Percentiles rank a stretch among this genome's conserved stretches.
phyloP scores from a whole-genome alignment of 192 early-diverging fungal genomes.

The Coemansia nantahalensis region DNA sequence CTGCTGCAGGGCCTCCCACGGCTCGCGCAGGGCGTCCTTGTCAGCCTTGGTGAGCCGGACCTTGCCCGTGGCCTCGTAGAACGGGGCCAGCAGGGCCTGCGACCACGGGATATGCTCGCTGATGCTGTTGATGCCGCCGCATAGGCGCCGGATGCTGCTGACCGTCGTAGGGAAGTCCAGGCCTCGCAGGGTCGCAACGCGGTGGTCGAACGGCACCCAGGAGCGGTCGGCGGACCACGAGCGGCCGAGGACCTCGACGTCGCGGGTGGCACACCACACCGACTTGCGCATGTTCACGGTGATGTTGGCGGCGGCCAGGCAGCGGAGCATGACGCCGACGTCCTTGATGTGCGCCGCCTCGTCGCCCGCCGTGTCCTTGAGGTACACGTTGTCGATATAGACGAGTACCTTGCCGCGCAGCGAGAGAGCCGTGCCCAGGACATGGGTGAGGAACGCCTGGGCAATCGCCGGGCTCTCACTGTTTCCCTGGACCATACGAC shows the following conservation, averaged over 20 bases:
- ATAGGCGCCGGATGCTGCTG: constrained; percentile 3
- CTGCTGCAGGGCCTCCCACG: constrained; percentile 10
- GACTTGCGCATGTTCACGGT: constrained; percentile 16
- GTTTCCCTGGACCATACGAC: constrained; percentile 24
- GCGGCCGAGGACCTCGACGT: constrained; percentile 5
- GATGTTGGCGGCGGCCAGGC: constrained; percentile 6
- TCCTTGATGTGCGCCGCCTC: constrained; percentile 9
- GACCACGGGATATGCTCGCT: constrained; percentile 13
- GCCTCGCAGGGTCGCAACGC: constrained; percentile 7
- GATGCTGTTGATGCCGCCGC: constrained; percentile 22
- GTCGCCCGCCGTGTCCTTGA: constrained; percentile 7
- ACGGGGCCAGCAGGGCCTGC: constrained; percentile 14
- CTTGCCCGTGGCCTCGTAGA: constrained; percentile 14
- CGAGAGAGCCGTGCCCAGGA: neutral
- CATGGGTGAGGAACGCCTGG: constrained; percentile 6
- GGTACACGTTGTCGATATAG: constrained; percentile 45
- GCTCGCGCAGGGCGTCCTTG: neutral
- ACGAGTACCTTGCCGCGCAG: constrained; percentile 8
- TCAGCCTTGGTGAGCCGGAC: neutral
- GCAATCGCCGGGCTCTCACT: constrained; percentile 18
- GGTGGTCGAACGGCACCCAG: constrained; percentile 16
- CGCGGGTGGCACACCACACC: constrained; percentile 1
- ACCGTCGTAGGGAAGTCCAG: constrained; percentile 12
- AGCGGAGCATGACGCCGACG: neutral
- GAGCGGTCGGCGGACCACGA: constrained; percentile 1